Percentiles rank a stretch among this genome's conserved stretches.
These are phyloP conservation scores for Dimocarpus longan DNA, from an alignment of 345 rosid genomes.

Conservation along the genomic window DNA sequence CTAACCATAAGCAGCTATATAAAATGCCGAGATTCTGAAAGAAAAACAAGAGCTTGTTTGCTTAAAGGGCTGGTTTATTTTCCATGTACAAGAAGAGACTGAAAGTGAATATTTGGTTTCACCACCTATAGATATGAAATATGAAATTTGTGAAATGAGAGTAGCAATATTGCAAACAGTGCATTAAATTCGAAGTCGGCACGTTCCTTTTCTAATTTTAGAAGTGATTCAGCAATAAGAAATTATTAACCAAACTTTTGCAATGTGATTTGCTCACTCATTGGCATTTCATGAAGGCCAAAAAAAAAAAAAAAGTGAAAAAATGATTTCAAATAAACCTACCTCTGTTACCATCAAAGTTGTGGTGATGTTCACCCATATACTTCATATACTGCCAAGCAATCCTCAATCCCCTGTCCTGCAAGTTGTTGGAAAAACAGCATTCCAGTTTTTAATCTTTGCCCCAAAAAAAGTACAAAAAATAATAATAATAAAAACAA, in stretches of 20 bases:
- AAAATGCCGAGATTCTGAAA: not conserved
- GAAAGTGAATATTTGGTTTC: not conserved
- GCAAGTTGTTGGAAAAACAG: conserved; percentile 19
- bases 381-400: conserved; percentile 95
- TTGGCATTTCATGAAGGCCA: not conserved
- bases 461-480: not conserved
- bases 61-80: not conserved
- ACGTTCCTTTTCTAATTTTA: not conserved
- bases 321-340: not conserved
- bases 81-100: not conserved
- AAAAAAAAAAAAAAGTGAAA: not conserved
- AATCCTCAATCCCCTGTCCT: conserved; percentile 80
- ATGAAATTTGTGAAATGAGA: conserved; percentile 1
- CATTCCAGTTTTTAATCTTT: conserved; percentile 19
- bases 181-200: not conserved
- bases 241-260: not conserved
- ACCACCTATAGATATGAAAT: not conserved
- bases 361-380: conserved; percentile 63
- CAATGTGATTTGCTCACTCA: not conserved
- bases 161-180: not conserved
- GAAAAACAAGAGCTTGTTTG: not conserved
- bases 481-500: not conserved
- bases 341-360: conserved; percentile 43
- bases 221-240: not conserved
- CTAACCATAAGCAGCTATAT: not conserved